Evolutionary conservation across 352 stramenopile species (phyloP).

Genomic region (Phytophthora vignae): DNA sequence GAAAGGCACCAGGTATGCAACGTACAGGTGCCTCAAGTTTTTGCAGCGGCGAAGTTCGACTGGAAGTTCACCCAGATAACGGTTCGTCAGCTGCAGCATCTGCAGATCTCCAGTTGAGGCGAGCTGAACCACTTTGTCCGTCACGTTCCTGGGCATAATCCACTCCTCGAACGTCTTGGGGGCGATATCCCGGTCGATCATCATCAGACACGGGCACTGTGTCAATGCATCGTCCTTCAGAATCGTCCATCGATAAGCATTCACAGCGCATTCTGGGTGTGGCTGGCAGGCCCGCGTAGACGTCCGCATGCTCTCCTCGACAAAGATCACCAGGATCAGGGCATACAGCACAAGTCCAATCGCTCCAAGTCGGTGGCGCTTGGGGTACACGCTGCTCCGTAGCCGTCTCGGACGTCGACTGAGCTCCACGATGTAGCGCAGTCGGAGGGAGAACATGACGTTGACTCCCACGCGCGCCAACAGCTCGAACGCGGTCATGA

Average conservation of each 20-base stretch:
- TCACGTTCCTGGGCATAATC: slow-evolving; percentile 30
- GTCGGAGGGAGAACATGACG: slow-evolving; percentile 30
- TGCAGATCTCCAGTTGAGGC: slow-evolving; percentile 26
- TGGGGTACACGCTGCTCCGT: slow-evolving; percentile 20
- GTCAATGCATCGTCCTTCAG: slow-evolving; percentile 5
- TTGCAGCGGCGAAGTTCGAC: slow-evolving; percentile 23
- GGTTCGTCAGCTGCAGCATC: slow-evolving; percentile 40
- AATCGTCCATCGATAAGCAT: slow-evolving; percentile 35
- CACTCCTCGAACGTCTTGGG: slow-evolving; percentile 34
- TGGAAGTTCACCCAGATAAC: slow-evolving; percentile 25
- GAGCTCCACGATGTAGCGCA: slow-evolving; percentile 10
- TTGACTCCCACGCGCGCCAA: slow-evolving; percentile 42
- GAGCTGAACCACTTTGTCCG: slow-evolving; percentile 32
- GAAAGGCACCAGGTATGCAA: slow-evolving; percentile 11
- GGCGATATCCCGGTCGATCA: slow-evolving; percentile 36
- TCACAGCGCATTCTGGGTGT: slow-evolving; percentile 31
- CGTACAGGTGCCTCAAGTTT: slow-evolving; percentile 5
- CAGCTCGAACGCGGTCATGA: slow-evolving; percentile 33
- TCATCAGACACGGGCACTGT: slow-evolving; percentile 47
- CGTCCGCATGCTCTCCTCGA: slow-evolving; percentile 17
- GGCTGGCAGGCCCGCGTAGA: slow-evolving; percentile 12
- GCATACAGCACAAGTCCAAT: slow-evolving; percentile 18
- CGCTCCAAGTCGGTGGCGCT: slow-evolving; percentile 5
- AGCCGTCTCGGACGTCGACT: not conserved
- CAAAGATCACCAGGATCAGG: slow-evolving; percentile 13